Conservation (phyloP, 179 eudicot species). For the Beta macrorhiza region DNA sequence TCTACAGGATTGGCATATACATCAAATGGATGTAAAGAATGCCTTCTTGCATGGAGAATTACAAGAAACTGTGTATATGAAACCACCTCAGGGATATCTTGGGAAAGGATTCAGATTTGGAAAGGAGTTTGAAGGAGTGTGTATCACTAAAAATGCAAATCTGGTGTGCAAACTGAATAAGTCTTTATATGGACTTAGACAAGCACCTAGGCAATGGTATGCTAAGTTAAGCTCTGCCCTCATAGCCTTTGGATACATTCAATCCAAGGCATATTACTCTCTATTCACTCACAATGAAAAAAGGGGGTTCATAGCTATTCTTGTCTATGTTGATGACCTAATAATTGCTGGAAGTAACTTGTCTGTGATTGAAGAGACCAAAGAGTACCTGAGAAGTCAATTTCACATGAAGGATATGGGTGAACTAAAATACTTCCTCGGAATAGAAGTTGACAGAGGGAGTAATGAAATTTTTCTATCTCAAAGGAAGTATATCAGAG, state of each 20-base stretch:
- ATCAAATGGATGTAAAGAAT: not conserved
- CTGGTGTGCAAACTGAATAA: not conserved
- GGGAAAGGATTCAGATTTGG: not conserved
- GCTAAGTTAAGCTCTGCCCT: not conserved
- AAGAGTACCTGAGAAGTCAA: not conserved
- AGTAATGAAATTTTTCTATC: too few relatives aligned
- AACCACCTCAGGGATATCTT: not conserved
- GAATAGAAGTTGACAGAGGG: too few relatives aligned
- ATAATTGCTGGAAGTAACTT: not conserved
- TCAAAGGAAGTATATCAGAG: too few relatives aligned
- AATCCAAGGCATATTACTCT: not conserved
- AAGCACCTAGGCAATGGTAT: not conserved
- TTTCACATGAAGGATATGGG: too few relatives aligned
- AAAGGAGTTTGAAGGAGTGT: not conserved
- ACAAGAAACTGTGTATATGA: not conserved
- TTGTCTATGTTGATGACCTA: not conserved
- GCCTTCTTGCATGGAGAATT: not conserved
- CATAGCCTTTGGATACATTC: not conserved
- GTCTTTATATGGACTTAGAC: not conserved
- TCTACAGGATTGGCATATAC: not conserved
- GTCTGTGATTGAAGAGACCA: too few relatives aligned
- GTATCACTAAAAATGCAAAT: not conserved
- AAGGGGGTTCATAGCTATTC: not conserved
- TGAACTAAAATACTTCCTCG: too few relatives aligned
- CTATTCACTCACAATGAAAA: not conserved